phyloP scores from a whole-genome alignment of 495 filamentous ascomycete species.

The Viridothelium virens region DNA sequence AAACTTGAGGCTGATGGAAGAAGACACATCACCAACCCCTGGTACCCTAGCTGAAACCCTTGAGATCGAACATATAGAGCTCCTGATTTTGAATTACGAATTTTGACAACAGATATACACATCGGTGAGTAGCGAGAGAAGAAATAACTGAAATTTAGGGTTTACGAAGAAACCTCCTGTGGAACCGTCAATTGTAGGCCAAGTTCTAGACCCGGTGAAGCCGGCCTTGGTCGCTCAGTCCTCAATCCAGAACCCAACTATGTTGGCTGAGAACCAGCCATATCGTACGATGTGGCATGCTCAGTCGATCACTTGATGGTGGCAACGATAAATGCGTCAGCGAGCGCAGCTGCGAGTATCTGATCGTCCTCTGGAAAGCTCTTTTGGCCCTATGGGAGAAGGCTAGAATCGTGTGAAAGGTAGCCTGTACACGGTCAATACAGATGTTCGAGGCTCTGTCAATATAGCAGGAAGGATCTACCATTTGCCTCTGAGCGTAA shows the following conservation, averaged over 20 bases:
- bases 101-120: too few relatives aligned
- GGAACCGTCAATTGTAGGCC: background rate
- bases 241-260: background rate
- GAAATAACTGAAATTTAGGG: background rate
- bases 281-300: background rate
- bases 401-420: constrained; percentile 36
- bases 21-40: constrained; percentile 1
- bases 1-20: constrained; percentile 11
- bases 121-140: background rate
- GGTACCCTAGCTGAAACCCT: background rate
- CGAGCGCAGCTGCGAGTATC: background rate
- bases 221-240: background rate
- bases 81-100: too few relatives aligned
- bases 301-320: background rate
- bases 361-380: too few relatives aligned
- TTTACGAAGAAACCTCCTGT: background rate
- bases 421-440: constrained; percentile 25
- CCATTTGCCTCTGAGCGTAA: constrained; percentile 93
- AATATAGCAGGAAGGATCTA: constrained; percentile 39
- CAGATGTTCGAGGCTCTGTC: background rate
- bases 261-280: background rate
- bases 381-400: constrained; percentile 13
- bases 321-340: background rate
- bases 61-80: background rate
- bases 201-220: background rate